phyloP scores from a whole-genome alignment of 768 basidiomycete species.

The Xanthoconium stramineum region DNA sequence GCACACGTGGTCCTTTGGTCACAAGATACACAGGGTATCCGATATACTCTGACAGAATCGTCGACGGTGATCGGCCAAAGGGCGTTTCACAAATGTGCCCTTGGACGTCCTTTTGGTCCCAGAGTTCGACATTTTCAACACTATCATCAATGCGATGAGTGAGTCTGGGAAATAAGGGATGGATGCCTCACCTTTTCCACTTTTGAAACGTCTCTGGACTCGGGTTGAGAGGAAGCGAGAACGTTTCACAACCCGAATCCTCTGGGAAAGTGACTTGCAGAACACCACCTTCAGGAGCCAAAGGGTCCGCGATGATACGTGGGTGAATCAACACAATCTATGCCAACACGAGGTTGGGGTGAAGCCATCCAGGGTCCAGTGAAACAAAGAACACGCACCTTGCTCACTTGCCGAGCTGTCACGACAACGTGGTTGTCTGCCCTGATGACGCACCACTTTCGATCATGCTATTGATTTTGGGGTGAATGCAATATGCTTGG shows the following conservation, averaged over 20 bases:
- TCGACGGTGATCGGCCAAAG: slow-evolving; percentile 44
- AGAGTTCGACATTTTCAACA: slow-evolving; percentile 48
- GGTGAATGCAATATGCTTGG: background rate
- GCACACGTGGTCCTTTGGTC: slow-evolving; percentile 60
- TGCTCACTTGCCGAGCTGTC: slow-evolving; percentile 63
- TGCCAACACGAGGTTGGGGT: background rate
- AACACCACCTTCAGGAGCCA: slow-evolving; percentile 43
- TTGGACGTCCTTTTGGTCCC: slow-evolving; percentile 48
- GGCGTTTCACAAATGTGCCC: slow-evolving; percentile 61
- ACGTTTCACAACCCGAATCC: slow-evolving; percentile 53
- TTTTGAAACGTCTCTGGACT: slow-evolving; percentile 41
- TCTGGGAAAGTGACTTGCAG: slow-evolving; percentile 60
- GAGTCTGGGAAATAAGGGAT: background rate
- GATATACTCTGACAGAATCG: slow-evolving; percentile 59
- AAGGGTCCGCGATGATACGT: slow-evolving; percentile 44
- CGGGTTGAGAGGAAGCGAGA: slow-evolving; percentile 59
- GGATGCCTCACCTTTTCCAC: slow-evolving; percentile 55
- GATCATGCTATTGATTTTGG: slow-evolving; percentile 53
- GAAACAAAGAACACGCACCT: slow-evolving; percentile 36
- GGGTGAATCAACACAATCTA: slow-evolving; percentile 72
- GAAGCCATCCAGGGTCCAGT: background rate
- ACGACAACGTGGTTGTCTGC: slow-evolving; percentile 49
- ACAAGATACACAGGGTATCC: slow-evolving; percentile 59
- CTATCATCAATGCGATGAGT: slow-evolving; percentile 32
- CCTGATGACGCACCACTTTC: slow-evolving; percentile 69